Percentiles rank a stretch among this genome's conserved stretches.
phyloP scores from a whole-genome alignment of 1,139 yeast genomes.

The Hansenula lynferdii region DNA sequence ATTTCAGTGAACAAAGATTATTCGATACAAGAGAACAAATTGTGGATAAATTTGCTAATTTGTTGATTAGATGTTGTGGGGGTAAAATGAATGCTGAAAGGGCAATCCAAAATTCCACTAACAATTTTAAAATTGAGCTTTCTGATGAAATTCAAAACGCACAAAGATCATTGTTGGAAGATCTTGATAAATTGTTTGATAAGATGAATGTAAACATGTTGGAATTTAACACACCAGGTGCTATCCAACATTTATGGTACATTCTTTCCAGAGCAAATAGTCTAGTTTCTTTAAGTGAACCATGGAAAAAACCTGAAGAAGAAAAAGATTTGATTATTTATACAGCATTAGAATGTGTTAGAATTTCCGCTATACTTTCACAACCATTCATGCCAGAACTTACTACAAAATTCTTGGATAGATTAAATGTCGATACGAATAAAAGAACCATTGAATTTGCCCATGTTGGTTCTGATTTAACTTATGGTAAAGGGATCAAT shows the following conservation, averaged over 20 bases:
- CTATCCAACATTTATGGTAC: conserved; percentile 59
- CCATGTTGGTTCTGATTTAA: conserved; percentile 40
- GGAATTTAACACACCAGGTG: conserved; percentile 52
- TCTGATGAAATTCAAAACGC: conserved; percentile 11
- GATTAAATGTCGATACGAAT: conserved; percentile 50
- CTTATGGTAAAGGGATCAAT: conserved; percentile 43
- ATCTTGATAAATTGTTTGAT: conserved; percentile 26
- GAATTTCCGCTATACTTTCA: conserved; percentile 63
- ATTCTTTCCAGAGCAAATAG: conserved; percentile 62
- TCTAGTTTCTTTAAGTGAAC: conserved; percentile 56
- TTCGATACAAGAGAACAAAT: conserved; percentile 56
- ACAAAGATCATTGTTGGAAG: conserved; percentile 17
- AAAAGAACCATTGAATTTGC: conserved; percentile 33
- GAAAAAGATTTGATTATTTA: conserved; percentile 52
- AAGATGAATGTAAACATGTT: conserved; percentile 40
- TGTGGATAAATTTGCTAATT: conserved; percentile 80
- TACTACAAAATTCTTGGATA: conserved; percentile 52
- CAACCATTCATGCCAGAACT: conserved; percentile 72
- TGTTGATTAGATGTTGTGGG: conserved; percentile 71
- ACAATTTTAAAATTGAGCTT: too few species aligned
- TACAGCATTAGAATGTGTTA: conserved; percentile 63
- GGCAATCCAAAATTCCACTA: too few species aligned
- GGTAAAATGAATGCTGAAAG: conserved; percentile 56
- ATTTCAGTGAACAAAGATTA: conserved; percentile 62
- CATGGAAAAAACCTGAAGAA: conserved; percentile 43